Base-by-base conservation (phyloP, 2,329 filamentous ascomycete species). In the Pezicula carpinea region DNA sequence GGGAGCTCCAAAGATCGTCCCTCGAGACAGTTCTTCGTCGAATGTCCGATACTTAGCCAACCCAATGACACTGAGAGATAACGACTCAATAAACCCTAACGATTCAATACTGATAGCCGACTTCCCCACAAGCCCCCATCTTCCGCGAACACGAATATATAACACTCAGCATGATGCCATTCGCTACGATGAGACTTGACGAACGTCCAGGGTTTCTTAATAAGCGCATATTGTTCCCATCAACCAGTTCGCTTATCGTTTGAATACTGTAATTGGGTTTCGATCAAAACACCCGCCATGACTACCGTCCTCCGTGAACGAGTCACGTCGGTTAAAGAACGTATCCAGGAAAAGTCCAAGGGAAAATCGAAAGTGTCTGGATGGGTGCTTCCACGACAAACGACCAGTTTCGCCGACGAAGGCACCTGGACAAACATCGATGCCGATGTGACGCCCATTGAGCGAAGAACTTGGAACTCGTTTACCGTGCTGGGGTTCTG, bases 391-490 rank as follows among this genome's bases (percentile, higher is more conserved):
- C 38, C 18, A 14, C 17, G 21, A 7, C 18, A 40, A n/a, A 21
- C 38, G 14, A 40, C 38, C 13, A 22, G 18, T 40, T 40, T 40
- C 23, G 38, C 38, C 2, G 38, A 40, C n/a, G 38, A 40, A 40
- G 38, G 18, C n/a, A 23, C 38, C 21, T 51, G 68, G 67, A 65
- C 66, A 17, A 73, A 72, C 48, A 64, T 66, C 21, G 70, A 73
- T 50, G 59, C 57, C 33, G 69, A 71, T 53, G 64, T 68, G 1
- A 70, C 68, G 11, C 70, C 70, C 6, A 38, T 64, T 5, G 68
- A 73, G 32, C 60, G 65, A 39, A 59, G 69, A 13, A 71, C 66
- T 1, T 73, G 70, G 71, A 64, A 64, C 1, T 62, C 60, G 4
- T 64, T 62, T 47, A 65, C 65, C 1, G 58, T 69, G 3, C 53